Evolutionary conservation across 2,329 filamentous ascomycete genomes (phyloP), one percentile per base, ranked within the genome.

Genomic region (Niveomyces coronatus): DNA sequence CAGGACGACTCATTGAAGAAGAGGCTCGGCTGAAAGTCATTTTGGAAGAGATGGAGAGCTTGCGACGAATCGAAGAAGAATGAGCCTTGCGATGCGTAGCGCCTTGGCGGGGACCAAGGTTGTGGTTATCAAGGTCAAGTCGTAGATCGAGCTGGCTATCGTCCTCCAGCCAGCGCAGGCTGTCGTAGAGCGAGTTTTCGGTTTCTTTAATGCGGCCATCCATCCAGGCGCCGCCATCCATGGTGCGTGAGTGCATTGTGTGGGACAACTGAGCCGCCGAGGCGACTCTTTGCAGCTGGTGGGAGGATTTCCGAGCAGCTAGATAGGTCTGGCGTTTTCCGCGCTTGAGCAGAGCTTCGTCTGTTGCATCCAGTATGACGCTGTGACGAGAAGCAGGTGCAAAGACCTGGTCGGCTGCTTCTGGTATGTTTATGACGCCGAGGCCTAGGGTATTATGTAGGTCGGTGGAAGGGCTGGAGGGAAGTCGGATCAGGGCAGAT

Each of bases 151-250:
- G 62, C 37, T 82, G 74, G 14, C 79, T 72, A 37, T 84, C 77
- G 41, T 85, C 79, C 20, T 87, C 81, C 18, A 86, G 63, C 80
- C 82, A 85, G 34, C 77, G 70, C 47, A 86, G 82, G 52, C 70
- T 79, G 44, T 85, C 76, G 35, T 76, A 74, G 41, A 83, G 64
- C 2, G 71, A 71, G 35, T 74, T 67, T 24, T 71, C 60, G 47
- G 71, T 52, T 20, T 43, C 41, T 29, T 48, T 48, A 4, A 45
- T 45, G 22, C 48, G 48, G 17, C 47, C 35, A 15, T 41, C 43
- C 17, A 37, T 35, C 18, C 33, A 39, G 17, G 42, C 34, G 35
- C 46, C 45, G 17, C 52, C 48, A 15, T 36, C n/a, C n/a, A n/a
- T 37, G 14, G 48, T 41, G 10, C 45, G 46, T 4, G 46, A 43